These are phyloP conservation scores for Yamadazyma aaseri DNA, from an alignment of 1,139 yeast species.

Conservation along the genomic window DNA sequence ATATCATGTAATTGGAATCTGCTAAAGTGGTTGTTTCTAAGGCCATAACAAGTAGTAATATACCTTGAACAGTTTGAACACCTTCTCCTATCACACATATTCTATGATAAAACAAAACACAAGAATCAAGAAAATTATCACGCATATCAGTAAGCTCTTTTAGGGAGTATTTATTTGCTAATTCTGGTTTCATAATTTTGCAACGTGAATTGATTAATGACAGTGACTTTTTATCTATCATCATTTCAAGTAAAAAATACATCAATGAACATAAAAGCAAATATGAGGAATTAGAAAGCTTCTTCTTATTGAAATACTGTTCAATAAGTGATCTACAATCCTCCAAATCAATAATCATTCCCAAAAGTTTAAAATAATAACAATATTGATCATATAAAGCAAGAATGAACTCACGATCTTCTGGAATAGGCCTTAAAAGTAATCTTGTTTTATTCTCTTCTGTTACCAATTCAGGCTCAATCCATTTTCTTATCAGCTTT, in stretches of 20 bases:
- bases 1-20: slow-evolving; percentile 43
- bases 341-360: slow-evolving; percentile 17
- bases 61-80: slow-evolving; percentile 47
- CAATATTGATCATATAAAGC: slow-evolving; percentile 24
- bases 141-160: slow-evolving; percentile 18
- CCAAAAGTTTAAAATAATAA: slow-evolving; percentile 13
- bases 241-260: slow-evolving; percentile 8
- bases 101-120: slow-evolving; percentile 48
- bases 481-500: slow-evolving; percentile 27
- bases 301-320: slow-evolving; percentile 17
- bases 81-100: slow-evolving; percentile 52
- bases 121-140: slow-evolving; percentile 26
- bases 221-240: slow-evolving; percentile 2
- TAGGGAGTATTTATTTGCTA: slow-evolving; percentile 7
- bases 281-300: slow-evolving; percentile 10
- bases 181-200: slow-evolving; percentile 2
- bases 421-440: slow-evolving; percentile 29
- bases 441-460: slow-evolving; percentile 18
- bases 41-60: slow-evolving; percentile 42
- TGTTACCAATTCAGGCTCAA: slow-evolving; percentile 32
- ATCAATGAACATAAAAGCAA: slow-evolving; percentile 9
- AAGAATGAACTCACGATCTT: slow-evolving; percentile 21
- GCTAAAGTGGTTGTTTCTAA: slow-evolving; percentile 41
- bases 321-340: slow-evolving; percentile 22
- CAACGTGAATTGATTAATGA: slow-evolving; percentile 16